Base-by-base conservation (phyloP, 2,329 filamentous ascomycete species). In the Fusarium kyushuense region DNA sequence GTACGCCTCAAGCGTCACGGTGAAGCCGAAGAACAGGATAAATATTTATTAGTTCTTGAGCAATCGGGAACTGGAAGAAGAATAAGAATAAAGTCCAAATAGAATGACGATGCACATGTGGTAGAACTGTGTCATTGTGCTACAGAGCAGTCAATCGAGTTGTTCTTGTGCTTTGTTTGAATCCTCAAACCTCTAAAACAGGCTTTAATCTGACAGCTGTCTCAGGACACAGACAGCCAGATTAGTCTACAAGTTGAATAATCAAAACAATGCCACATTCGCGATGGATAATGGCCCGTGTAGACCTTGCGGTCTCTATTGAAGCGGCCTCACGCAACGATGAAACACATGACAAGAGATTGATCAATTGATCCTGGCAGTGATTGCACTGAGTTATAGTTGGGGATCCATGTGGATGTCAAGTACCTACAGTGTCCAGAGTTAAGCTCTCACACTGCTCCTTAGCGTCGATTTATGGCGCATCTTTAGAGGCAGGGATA, bases 391-490 rank as follows among this genome's bases (percentile, higher is more conserved):
- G 23, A 42, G 16, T 17, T n/a, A 25, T 25, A 42, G 21, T 42
- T 25, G 23, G 3, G 40, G 23, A 42, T 23, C 13, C 38, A 41
- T n/a, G n/a, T 23, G 4, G 12, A 21, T 12, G 36, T 30, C 29
- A 63, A 46, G 66, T 69, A 67, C 29, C 51, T 29, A 69, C 66
- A 67, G 67, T 69, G 67, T 36, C 42, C 16, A n/a, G 16, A 1
- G 35, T 29, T 47, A 36, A 43, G 12, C 58, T 57, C 58, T 54
- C 67, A 51, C 67, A 69, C 67, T 52, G 67, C 63, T 48, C 56
- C 43, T 64, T 70, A 69, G 67, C 62, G 66, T 41, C 66, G 66
- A 69, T 70, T 63, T 58, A 57, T 51, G 23, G 47, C 41, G 41
- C 51, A 43, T 43, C 42, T 51, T 58, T 46, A 33, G 38, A 36